Base-by-base conservation (phyloP, 23 red algal genomes). In the Gracilaria gracilis region DNA sequence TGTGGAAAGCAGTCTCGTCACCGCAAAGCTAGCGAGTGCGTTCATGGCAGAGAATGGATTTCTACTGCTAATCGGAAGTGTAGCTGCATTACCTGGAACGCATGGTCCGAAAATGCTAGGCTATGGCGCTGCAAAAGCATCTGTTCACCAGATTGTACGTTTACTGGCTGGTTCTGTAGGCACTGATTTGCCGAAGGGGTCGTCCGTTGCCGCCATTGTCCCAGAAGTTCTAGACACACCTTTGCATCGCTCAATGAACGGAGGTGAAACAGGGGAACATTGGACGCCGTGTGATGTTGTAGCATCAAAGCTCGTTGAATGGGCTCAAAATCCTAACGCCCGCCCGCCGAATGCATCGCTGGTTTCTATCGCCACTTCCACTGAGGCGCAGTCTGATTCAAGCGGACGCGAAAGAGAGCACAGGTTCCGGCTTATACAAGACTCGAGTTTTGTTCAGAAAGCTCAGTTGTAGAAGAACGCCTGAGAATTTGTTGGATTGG, bases 151-250 rank as follows among this genome's bases (percentile, higher is more conserved):
- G 66, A 75, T 96, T 67, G 95, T 96, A 8, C 61, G 90, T 17
- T 76, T 82, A 17, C 75, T 96, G 13, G 83, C 88, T 69, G 69
- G 51, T 46, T 84, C 86, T 32, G 95, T 96, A 38, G 95, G 95
- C 35, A 47, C 28, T 37, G 95, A 93, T 40, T 84, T 96, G 64
- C 88, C 88, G 42, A 75, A 83, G 37, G 50, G 71, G 23, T 81
- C 85, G 20, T 81, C 83, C 8, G 95, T 96, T 8, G 81, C 92
- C 19, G 95, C 88, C n/a, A 61, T 96, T 39, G 95, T 96, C 25
- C 95, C 95, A 46, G 95, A 93, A 75, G 95, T 96, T 44, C 71
- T 96, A 37, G 95, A 96, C 61, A 96, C 95, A 31, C 81, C 95
- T 16, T 77, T 96, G 71, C 95, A 96, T 87, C 95, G 95, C 50